These are phyloP conservation scores for Daedaleopsis nitida DNA, from an alignment of 768 basidiomycete genomes.

Conservation along the genomic window DNA sequence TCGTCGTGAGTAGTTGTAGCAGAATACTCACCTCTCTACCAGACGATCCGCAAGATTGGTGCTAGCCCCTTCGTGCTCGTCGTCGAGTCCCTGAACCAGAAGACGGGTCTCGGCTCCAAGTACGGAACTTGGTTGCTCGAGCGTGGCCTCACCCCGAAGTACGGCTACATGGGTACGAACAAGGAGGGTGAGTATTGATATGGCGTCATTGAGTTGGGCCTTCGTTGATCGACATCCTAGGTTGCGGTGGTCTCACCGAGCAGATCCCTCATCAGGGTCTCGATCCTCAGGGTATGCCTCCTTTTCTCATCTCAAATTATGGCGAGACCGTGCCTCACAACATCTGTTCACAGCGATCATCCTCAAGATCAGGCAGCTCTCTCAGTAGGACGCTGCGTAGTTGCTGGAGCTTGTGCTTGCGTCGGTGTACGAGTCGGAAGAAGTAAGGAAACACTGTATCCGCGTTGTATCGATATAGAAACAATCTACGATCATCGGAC, in stretches of 20 bases:
- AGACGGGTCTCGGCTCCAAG: constrained; percentile 87
- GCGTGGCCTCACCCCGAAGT: constrained; percentile 77
- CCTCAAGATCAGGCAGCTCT: constrained; percentile 45
- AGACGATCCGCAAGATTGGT: constrained; percentile 68
- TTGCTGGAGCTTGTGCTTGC: neutral
- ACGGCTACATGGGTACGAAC: constrained; percentile 76
- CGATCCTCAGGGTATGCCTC: constrained; percentile 69
- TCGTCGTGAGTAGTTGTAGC: neutral
- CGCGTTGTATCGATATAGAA: neutral
- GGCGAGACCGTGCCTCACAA: neutral
- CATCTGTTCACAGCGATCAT: constrained; percentile 41
- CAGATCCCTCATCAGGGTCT: constrained; percentile 83
- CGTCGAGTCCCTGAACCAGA: constrained; percentile 85
- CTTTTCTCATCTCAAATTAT: neutral
- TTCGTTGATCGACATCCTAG: constrained; percentile 26
- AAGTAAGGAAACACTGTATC: neutral
- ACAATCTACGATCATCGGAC: neutral
- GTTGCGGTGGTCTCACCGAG: constrained; percentile 78
- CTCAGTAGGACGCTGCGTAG: constrained; percentile 25
- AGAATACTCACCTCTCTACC: neutral
- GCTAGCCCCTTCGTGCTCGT: constrained; percentile 77
- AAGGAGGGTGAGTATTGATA: constrained; percentile 51
- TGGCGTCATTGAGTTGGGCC: neutral
- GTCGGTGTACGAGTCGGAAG: neutral
- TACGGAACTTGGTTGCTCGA: constrained; percentile 88